A percentile compares a stretch with the other conserved stretches of the same genome.
Conservation (phyloP, 2,329 filamentous ascomycete species). For the Calonectria pseudoreteaudii region DNA sequence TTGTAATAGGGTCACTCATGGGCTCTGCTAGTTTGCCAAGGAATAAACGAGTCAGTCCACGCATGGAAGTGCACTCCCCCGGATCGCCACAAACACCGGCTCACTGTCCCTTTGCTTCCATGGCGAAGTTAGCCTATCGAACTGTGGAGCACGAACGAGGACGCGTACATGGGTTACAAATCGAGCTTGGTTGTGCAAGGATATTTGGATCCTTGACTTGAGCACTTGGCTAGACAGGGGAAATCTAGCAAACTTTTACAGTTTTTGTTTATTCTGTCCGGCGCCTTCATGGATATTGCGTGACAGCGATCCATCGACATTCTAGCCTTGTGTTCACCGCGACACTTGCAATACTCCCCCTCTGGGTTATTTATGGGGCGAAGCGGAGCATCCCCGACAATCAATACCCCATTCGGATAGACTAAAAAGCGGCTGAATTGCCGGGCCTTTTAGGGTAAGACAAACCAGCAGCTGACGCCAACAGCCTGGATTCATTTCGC, state of each 20-base stretch:
- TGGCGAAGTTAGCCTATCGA: neutral
- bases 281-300: neutral
- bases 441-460: neutral
- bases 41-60: neutral
- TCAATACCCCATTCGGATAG: neutral
- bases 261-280: neutral
- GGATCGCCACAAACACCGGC: neutral
- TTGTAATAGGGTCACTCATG: no score
- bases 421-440: neutral
- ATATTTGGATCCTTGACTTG: no score
- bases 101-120: neutral
- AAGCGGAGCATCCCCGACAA: neutral
- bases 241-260: no score
- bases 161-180: no score
- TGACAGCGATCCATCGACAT: neutral
- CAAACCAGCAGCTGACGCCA: neutral
- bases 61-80: neutral
- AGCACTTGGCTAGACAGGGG: no score
- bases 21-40: no score
- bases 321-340: neutral
- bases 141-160: neutral
- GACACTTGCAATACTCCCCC: neutral
- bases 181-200: no score
- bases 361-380: neutral
- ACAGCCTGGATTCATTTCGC: neutral